Base-by-base conservation (phyloP, 176 grass and related monocot genomes). In the Melocanna baccifera region DNA sequence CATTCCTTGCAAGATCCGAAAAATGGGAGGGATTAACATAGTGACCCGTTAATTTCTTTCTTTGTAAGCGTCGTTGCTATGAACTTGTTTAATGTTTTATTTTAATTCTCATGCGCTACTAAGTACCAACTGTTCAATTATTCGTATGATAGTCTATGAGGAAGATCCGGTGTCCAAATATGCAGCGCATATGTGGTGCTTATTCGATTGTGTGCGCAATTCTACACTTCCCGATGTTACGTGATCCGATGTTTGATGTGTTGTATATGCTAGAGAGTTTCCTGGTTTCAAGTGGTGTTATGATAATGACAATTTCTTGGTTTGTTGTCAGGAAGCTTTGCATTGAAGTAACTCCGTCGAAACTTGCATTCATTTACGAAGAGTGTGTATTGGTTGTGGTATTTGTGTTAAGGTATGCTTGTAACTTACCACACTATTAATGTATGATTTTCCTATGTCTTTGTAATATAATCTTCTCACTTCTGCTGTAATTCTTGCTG, bases 1-100 rank as follows among this genome's bases (percentile, higher is more conserved):
- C 51, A 52, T 5, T 56, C 4, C 74, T 73, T 40, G 67, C 68
- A 37, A 81, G 81, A 88, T 88, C 75, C 62, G 81, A 29, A 37
- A 26, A 79, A 34, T 45, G 23, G 10, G 34, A 64, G 5, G 2
- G 64, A 41, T 82, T 70, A n/a, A 12, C 12, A 26, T 30, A 18
- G 7, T 2, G 3, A 4, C 18, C 1, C 39, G 19, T 75, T n/a
- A 4, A 7, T n/a, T n/a, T n/a, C n/a, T n/a, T n/a, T n/a, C 18
- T 61, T 81, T 28, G 18, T 22, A 7, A 22, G 47, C 47, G 11
- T 67, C 62, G 76, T 39, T 12, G 29, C 26, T 64, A 25, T 22
- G 19, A 51, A 65, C 56, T 22, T n/a, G 12, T 61, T 78, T 71
- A 53, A 7, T 30, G 15, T 40, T 77, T 42, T 6, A 86, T 62